Percentiles rank a stretch among this genome's conserved stretches.
Conservation (phyloP, 2,329 filamentous ascomycete species). For the Cladosporium sphaerospermum region DNA sequence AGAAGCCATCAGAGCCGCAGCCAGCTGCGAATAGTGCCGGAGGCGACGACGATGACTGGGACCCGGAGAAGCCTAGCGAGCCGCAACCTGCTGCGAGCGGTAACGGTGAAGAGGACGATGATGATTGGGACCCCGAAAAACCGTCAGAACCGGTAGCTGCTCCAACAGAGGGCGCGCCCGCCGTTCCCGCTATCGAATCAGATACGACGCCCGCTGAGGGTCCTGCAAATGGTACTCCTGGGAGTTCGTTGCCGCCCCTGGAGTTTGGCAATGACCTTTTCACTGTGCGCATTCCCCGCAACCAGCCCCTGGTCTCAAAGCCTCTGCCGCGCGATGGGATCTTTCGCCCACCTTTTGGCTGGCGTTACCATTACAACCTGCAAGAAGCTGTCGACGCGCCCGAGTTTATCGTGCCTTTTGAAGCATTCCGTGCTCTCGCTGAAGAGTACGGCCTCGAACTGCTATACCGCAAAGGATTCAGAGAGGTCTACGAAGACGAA, state of each 20-base stretch:
- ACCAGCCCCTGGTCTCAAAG: constrained; percentile 44
- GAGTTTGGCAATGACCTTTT: constrained; percentile 95
- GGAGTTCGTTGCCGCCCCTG: constrained; percentile 32
- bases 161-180: constrained; percentile 21
- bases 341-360: constrained; percentile 91
- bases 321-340: constrained; percentile 67
- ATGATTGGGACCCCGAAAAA: constrained; percentile 37
- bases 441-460: constrained; percentile 96
- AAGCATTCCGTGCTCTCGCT: constrained; percentile 89
- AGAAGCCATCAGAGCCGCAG: constrained; percentile 41
- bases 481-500: constrained; percentile 86
- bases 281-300: constrained; percentile 76
- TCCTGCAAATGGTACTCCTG: constrained; percentile 8
- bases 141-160: constrained; percentile 36
- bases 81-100: constrained; percentile 26
- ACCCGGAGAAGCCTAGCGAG: constrained; percentile 41
- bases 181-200: constrained; percentile 24
- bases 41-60: constrained; percentile 28
- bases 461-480: constrained; percentile 86
- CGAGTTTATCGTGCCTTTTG: constrained; percentile 97
- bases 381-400: constrained; percentile 95
- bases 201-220: constrained; percentile 18
- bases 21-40: constrained; percentile 14
- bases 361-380: constrained; percentile 97
- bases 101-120: constrained; percentile 25